These are phyloP conservation scores for Tetrapisispora nanseiensis DNA, from an alignment of 805 yeast genomes.

Conservation along the genomic window DNA sequence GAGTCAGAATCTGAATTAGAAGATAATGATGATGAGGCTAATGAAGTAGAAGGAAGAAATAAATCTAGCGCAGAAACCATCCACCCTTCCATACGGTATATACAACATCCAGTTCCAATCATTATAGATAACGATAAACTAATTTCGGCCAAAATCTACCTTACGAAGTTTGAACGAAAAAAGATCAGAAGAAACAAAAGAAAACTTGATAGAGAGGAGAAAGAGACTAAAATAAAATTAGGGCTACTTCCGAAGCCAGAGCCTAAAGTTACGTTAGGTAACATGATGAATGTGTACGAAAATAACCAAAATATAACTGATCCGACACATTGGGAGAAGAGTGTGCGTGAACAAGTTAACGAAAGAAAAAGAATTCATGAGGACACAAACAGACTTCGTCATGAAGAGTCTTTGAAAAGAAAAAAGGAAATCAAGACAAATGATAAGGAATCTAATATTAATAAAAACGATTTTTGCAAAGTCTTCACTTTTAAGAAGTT, in stretches of 20 bases:
- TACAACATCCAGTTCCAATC: constrained; percentile 74
- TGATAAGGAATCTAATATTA: neutral
- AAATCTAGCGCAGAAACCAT: neutral
- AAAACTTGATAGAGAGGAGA: constrained; percentile 50
- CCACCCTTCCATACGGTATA: constrained; percentile 52
- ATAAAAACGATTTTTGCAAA: constrained; percentile 21
- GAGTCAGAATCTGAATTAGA: constrained; percentile 15
- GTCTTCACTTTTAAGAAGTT: constrained; percentile 51
- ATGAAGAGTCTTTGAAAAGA: constrained; percentile 18
- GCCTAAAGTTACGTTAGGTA: constrained; percentile 77
- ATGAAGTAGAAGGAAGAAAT: neutral
- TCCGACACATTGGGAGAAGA: constrained; percentile 76
- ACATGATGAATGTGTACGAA: constrained; percentile 68
- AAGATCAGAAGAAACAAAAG: constrained; percentile 64
- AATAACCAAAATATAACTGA: constrained; percentile 80
- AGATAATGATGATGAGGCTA: constrained; percentile 23
- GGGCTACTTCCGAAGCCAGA: constrained; percentile 85
- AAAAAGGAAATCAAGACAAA: constrained; percentile 1
- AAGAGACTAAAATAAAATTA: constrained; percentile 64
- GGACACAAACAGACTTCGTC: constrained; percentile 50
- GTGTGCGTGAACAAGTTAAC: constrained; percentile 59
- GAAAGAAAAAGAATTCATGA: constrained; percentile 52
- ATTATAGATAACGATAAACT: constrained; percentile 38
- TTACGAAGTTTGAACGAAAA: constrained; percentile 72
- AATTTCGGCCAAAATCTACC: constrained; percentile 38